Base-by-base conservation (phyloP, 495 filamentous ascomycete genomes). In the Apodospora peruviana region DNA sequence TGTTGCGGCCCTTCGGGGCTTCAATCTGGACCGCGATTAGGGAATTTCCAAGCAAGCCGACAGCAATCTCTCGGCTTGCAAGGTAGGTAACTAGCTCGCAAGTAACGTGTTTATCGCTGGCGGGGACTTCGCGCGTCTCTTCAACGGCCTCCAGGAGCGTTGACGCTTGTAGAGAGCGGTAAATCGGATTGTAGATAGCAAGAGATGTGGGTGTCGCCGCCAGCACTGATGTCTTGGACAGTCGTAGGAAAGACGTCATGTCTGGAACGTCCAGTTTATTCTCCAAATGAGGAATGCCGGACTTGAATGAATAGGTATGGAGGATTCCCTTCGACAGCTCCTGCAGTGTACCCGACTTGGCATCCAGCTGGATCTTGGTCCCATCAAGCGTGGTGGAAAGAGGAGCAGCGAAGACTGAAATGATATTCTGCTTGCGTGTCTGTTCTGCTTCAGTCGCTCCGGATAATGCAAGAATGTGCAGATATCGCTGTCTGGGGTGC, bases 1-100 rank as follows among this genome's bases (percentile, higher is more conserved):
- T 72, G 10, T 73, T 70, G n/a, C 67, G 74, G 55, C 53, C 69
- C 65, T 79, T 74, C 0, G 80, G 77, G 3, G 79, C 76, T 56
- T 82, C 82, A 19, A 88, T 62, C 55, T 87, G 83, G 42, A 86
- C 73, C 3, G 78, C 81, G 40, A 84, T 59, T 18, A 88, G 58
- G 4, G 73, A 68, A 38, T 74, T 75, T 39, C 74, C 79, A 20
- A 74, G 70, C 4, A 83, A 70, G 2, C 80, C 80, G 17, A 86
- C 70, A 3, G 77, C 83, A 36, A 81, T 68, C 40, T 83, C 81
- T 25, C 84, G 70, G 46, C 81, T 81, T 4, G 78, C 71, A 47
- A 84, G 83, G 52, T 85, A 84, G 44, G 73, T 72, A 38, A 82
- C 63, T 41, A 88, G 76, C 12, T 67, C 51, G 40, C 64, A 74